phyloP scores from a whole-genome alignment of 768 basidiomycete genomes.

The Chalciporus piperatus region DNA sequence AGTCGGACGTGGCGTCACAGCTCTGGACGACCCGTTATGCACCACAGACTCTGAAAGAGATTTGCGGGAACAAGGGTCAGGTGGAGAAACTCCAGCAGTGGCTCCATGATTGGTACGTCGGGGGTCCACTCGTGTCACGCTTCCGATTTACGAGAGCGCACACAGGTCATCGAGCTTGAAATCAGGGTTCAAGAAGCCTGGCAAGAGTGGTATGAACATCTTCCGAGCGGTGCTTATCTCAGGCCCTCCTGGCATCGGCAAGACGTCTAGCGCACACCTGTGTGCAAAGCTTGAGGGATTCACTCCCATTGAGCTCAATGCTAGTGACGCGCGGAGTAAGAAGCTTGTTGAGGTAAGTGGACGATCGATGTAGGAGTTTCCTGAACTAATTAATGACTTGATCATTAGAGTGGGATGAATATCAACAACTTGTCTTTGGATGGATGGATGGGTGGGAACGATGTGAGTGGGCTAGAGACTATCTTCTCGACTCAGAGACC shows the following conservation, averaged over 20 bases:
- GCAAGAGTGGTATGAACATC: conserved; percentile 83
- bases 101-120: conserved; percentile 79
- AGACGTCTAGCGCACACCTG: conserved; percentile 94
- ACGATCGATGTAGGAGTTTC: neutral
- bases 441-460: conserved; percentile 68
- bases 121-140: neutral
- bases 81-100: conserved; percentile 88
- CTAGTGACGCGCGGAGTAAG: conserved; percentile 93
- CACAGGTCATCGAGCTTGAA: conserved; percentile 73
- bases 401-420: conserved; percentile 75
- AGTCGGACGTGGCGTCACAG: conserved; percentile 54
- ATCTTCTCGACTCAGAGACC: neutral
- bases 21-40: conserved; percentile 97
- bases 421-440: conserved; percentile 87
- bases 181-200: conserved; percentile 87
- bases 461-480: conserved; percentile 34
- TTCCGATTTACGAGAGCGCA: neutral
- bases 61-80: conserved; percentile 92
- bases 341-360: conserved; percentile 83
- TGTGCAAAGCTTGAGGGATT: conserved; percentile 89
- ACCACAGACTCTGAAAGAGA: conserved; percentile 79
- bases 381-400: neutral
- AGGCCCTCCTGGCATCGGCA: conserved; percentile 95
- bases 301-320: conserved; percentile 93
- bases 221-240: conserved; percentile 88